Evolutionary conservation across 169 alveolate genomes (phyloP), one percentile per base, ranked within the genome.

Genomic region (Cryptosporidium ryanae): DNA sequence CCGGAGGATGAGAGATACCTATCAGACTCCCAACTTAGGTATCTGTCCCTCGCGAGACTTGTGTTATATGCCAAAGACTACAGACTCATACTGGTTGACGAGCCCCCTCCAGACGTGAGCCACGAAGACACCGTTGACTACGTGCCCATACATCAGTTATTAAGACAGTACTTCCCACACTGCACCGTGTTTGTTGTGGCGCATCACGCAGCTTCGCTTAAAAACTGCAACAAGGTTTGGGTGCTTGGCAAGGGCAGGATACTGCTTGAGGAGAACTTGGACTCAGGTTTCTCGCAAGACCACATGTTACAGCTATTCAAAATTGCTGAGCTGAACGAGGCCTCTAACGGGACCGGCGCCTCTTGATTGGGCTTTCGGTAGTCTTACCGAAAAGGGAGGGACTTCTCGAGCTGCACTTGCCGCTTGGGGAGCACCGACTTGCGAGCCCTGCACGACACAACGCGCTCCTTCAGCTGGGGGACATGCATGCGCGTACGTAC

Each of bases 181-280:
- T 83, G 76, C 50, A 91, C 94, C n/a, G 91, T 84, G 2, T 65
- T 91, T 27, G 91, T 91, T 1, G 90, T 91, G 15, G 90, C 94
- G 2, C 94, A 91, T 48, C 91, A 91, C 55, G 87, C 91, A 1
- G 91, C 89, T 17, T 89, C 94, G 6, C 49, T 91, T 10, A 89
- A 89, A 5, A 89, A 90, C 52, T 91, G 94, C 61, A 91, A 91
- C 55, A 71, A 83, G 65, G 90, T 91, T 31, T 91, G 90, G 83
- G 94, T 91, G 6, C 50, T 91, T n/a, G 59, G 84, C 1, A 84
- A 87, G 2, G 94, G 94, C 15, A 90, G 66, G 34, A 82, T 91
- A n/a, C 63, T 89, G 3, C 81, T 59, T 5, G 87, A 76, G 31
- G 46, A 67, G 6, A 44, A 27, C 12, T 48, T 76, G 18, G 48